Conservation (phyloP, 345 rosid species). For the Boechera stricta region DNA sequence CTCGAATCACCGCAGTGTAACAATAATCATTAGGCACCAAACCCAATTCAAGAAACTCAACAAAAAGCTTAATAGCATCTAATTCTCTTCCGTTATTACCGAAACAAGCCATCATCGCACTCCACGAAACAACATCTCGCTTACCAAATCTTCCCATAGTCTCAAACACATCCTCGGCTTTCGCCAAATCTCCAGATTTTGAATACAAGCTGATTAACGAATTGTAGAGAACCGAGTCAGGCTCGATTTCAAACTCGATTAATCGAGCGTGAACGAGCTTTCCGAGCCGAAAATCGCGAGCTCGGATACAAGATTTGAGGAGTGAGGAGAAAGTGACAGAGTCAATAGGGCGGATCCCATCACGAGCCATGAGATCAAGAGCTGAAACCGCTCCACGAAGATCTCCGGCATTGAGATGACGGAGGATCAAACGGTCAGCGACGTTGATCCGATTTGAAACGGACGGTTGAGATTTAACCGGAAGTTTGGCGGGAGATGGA, state of each 20-base stretch:
- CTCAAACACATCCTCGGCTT: constrained; percentile 55
- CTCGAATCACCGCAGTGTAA: constrained; percentile 61
- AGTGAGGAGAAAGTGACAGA: constrained; percentile 64
- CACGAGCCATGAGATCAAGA: constrained; percentile 55
- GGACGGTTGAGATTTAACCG: constrained; percentile 40
- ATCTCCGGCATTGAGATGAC: constrained; percentile 59
- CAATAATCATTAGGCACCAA: constrained; percentile 71
- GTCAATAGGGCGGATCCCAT: constrained; percentile 51
- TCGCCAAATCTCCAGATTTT: constrained; percentile 57
- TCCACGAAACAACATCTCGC: constrained; percentile 76
- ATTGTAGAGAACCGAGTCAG: constrained; percentile 64
- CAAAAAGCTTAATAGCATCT: constrained; percentile 52
- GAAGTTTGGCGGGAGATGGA: constrained; percentile 56
- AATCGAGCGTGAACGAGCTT: constrained; percentile 58
- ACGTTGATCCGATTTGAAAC: constrained; percentile 37
- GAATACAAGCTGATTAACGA: constrained; percentile 74
- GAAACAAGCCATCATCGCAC: constrained; percentile 71
- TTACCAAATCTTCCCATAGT: constrained; percentile 52
- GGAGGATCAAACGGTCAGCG: constrained; percentile 51
- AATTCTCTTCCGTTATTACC: constrained; percentile 55
- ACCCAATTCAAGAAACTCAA: constrained; percentile 63
- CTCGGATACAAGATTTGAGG: constrained; percentile 77
- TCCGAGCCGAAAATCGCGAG: constrained; percentile 62
- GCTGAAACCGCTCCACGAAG: constrained; percentile 62
- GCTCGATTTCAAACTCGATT: constrained; percentile 50